Base-by-base conservation (phyloP, 148 eudicot genomes). In the Nyssa sinensis region DNA sequence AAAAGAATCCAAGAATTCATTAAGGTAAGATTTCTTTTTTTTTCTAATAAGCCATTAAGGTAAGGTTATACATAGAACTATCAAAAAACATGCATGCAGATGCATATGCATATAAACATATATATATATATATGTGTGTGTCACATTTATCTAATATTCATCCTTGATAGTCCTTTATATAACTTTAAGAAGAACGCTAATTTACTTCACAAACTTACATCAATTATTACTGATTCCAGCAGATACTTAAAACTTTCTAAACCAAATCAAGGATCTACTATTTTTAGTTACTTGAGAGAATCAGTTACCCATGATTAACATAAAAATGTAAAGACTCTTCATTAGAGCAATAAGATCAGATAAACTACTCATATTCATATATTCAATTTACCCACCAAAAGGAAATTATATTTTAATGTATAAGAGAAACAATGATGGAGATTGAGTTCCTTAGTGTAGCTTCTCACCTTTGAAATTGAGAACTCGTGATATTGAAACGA, bases 401-500 rank as follows among this genome's bases (percentile, higher is more conserved):
- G 25, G 2, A n/a, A 37, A 17, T 25, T 37, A 24, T 0, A 39
- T 4, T 14, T 59, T 32, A 28, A 0, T 28, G 35, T 7, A n/a
- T 10, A 33, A 19, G 19, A 58, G 63, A 28, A 61, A 49, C 16
- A 39, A 14, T 7, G 31, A 66, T 25, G 12, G 66, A 34, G 30
- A 29, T 57, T 27, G 17, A 74, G 44, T 73, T 63, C 27, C 32
- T 1, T 7, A 70, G 32, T 34, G 3, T 67, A 65, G 41, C 14
- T 30, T 58, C 87, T 84, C 82, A 94, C 97, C 97, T 87, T 85
- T 61, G 74, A 74, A 77, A 35, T 34, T 74, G 69, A 60, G 71
- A 80, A 84, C 80, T 89, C 91, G 74, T 85, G 88, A 84, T 88
- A 87, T 60, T 95, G 99, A 84, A 88, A 93, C 3, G 89, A 84